Percentiles rank a stretch among this genome's conserved stretches.
These are phyloP conservation scores for Talaromyces sp. DNA, from an alignment of 2,329 filamentous ascomycete species.

Conservation along the genomic window DNA sequence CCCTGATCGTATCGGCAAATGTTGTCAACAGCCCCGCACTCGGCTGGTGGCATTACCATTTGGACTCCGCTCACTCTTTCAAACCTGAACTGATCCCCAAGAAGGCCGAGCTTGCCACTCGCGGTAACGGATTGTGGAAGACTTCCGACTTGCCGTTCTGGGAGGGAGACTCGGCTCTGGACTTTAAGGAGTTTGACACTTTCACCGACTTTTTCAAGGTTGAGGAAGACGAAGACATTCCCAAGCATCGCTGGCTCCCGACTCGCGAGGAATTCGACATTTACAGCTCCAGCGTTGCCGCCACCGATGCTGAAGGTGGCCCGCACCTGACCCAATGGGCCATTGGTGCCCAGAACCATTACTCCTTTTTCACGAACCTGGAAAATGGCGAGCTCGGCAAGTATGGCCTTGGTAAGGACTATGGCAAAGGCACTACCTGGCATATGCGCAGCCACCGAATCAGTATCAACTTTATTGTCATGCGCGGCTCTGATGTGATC, in stretches of 20 bases:
- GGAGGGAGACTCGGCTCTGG: conserved; percentile 2
- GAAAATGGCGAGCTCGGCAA: conserved; percentile 11
- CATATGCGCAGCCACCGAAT: conserved; percentile 9
- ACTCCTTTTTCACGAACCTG: conserved; percentile 8
- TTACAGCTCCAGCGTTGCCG: conserved; percentile 11
- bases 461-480: conserved; percentile 12
- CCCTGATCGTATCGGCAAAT: conserved; percentile 11
- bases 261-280: conserved; percentile 9
- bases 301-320: conserved; percentile 7
- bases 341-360: conserved; percentile 13
- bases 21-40: conserved; percentile 11
- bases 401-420: conserved; percentile 10
- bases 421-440: conserved; percentile 11
- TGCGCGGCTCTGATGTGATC: conserved; percentile 11
- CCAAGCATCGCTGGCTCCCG: conserved; percentile 11
- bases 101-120: conserved; percentile 6
- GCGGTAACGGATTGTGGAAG: conserved; percentile 11
- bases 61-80: conserved; percentile 7
- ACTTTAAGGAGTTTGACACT: conserved; percentile 6
- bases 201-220: conserved; percentile 10
- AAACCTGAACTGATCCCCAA: conserved; percentile 10
- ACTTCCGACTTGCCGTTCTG: conserved; percentile 9
- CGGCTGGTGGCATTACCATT: conserved; percentile 13
- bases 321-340: conserved; percentile 9
- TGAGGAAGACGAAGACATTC: conserved; percentile 5